phyloP scores from a whole-genome alignment of 2,329 filamentous ascomycete species.

The Arthrinium puccinioides region DNA sequence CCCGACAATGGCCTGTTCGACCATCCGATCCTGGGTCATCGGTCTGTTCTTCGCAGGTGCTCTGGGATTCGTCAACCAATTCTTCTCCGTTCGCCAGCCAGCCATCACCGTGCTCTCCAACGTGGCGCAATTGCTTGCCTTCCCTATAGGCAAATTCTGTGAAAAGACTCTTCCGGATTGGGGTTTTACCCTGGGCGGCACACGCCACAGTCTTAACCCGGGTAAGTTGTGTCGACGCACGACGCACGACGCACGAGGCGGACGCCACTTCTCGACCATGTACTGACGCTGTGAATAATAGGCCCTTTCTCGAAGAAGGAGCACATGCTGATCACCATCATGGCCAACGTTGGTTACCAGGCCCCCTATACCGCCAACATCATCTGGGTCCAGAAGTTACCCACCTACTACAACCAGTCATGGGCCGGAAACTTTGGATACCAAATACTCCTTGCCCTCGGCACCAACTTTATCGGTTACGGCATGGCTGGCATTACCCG shows the following conservation, averaged over 20 bases:
- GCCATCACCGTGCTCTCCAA: slow-evolving; percentile 46
- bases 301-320: slow-evolving; percentile 48
- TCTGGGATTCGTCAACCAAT: slow-evolving; percentile 46
- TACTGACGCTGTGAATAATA: background rate
- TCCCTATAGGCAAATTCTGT: slow-evolving; percentile 43
- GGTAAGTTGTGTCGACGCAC: too few species aligned
- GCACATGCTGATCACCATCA: slow-evolving; percentile 51
- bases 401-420: slow-evolving; percentile 41
- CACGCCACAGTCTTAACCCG: slow-evolving; percentile 23
- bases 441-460: slow-evolving; percentile 41
- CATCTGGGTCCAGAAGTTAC: slow-evolving; percentile 41
- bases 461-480: slow-evolving; percentile 48
- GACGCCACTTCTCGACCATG: too few species aligned
- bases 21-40: slow-evolving; percentile 46
- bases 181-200: slow-evolving; percentile 36
- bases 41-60: slow-evolving; percentile 42
- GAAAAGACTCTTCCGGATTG: slow-evolving; percentile 43
- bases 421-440: slow-evolving; percentile 41
- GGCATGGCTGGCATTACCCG: slow-evolving; percentile 41
- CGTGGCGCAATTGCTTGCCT: slow-evolving; percentile 50
- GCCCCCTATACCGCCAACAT: slow-evolving; percentile 42
- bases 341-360: slow-evolving; percentile 50
- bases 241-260: too few species aligned
- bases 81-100: slow-evolving; percentile 51
- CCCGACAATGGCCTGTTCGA: slow-evolving; percentile 28